A percentile compares a stretch with the other conserved stretches of the same genome.
phyloP scores from a whole-genome alignment of 805 yeast genomes.

The Nakazawaea ernobii region DNA sequence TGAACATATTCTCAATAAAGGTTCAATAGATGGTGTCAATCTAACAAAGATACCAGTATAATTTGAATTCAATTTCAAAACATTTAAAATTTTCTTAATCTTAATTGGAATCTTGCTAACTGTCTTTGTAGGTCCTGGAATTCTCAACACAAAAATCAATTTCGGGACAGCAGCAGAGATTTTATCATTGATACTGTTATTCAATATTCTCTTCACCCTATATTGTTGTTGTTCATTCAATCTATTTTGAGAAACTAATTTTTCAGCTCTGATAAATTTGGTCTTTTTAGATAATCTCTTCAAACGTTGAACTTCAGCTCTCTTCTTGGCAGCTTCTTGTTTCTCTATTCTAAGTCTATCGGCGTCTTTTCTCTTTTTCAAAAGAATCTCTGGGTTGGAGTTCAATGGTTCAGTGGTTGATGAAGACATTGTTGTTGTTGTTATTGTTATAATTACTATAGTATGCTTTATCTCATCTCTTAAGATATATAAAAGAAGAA shows the following conservation, averaged over 20 bases:
- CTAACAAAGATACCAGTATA: constrained; percentile 73
- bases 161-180: constrained; percentile 36
- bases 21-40: constrained; percentile 50
- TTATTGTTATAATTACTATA: neutral
- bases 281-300: constrained; percentile 37
- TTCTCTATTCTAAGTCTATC: constrained; percentile 69
- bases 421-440: neutral
- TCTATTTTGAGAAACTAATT: constrained; percentile 58
- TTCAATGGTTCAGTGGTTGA: constrained; percentile 29
- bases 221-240: constrained; percentile 64
- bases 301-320: constrained; percentile 38
- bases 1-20: constrained; percentile 59
- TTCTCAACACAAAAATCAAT: constrained; percentile 61
- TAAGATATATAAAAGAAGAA: neutral
- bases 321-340: constrained; percentile 57
- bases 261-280: constrained; percentile 69
- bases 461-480: constrained; percentile 5
- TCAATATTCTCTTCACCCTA: constrained; percentile 53
- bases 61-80: constrained; percentile 52
- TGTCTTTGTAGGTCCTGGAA: constrained; percentile 45
- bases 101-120: constrained; percentile 63
- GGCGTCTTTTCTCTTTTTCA: constrained; percentile 74
- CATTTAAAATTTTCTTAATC: constrained; percentile 50
- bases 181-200: constrained; percentile 19
- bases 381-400: constrained; percentile 70